Base-by-base conservation (phyloP, 23 red algal genomes). In the Cyanidioschyzon merolae region DNA sequence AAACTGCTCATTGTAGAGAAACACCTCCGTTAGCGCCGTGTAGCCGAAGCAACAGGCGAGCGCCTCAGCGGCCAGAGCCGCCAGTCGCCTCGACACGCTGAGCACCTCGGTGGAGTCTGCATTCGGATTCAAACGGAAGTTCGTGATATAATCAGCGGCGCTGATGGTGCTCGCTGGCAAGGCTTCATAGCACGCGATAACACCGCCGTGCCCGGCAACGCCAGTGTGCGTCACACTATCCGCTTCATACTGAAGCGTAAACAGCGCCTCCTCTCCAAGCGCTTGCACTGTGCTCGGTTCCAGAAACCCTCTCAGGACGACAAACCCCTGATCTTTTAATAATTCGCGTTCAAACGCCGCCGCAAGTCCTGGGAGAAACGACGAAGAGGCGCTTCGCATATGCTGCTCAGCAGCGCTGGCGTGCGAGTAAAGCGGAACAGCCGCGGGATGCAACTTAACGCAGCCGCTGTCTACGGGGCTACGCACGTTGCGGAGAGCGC, bases 1-100 rank as follows among this genome's bases (percentile, higher is more conserved):
- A 25, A 25, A 71, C 63, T 71, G 63, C 63, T 71, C 63, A 35
- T 71, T 71, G 29, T 71, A 71, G n/a, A 71, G 63, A 27, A 32
- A 35, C 3, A 71, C 29, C 12, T 32, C 7, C n/a, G n/a, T 7
- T 35, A 17, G n/a, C 7, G 32, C 12, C 12, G 21, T 27, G 3
- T 35, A 32, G n/a, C 29, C 63, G 32, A 71, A 71, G 30, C 32
- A 71, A 32, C 63, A 35, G n/a, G n/a, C 2, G n/a, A 71, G 32
- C 63, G 32, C 63, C 63, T 7, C 63, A 3, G 12, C 16, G 2
- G 63, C 63, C 16, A 71, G 63, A 7, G 63, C 2, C 3, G 29
- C 63, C 16, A 71, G 3, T 35, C 16, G 16, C 29, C 45, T 7
- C 7, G 12, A 54, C 12, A 54, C 45, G 45, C 45, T 54, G 12